phyloP scores from a whole-genome alignment of 495 filamentous ascomycete species.

The Hypoxylon fragiforme region DNA sequence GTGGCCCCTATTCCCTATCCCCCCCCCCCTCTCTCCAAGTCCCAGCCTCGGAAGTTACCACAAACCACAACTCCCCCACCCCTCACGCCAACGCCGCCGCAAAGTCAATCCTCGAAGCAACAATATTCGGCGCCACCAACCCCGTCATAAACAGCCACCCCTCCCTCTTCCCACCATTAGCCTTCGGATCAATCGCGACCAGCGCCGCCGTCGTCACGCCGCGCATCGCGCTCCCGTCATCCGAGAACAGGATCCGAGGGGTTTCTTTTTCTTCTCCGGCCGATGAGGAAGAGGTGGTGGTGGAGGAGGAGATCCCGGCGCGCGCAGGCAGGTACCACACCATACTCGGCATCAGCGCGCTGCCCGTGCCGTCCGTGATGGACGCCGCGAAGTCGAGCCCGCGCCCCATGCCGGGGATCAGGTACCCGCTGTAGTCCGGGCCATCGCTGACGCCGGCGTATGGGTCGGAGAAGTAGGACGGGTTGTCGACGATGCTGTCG shows the following conservation, averaged over 20 bases:
- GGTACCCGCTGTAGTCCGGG: conserved; percentile 62
- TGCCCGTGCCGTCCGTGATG: conserved; percentile 42
- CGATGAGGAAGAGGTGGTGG: no score
- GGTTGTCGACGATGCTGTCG: conserved; percentile 59
- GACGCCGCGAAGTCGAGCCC: conserved; percentile 41
- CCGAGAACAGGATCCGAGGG: conserved; percentile 63
- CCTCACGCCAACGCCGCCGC: conserved; percentile 15
- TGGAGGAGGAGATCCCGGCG: conserved; percentile 9
- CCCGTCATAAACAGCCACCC: conserved; percentile 65
- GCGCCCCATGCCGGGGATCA: conserved; percentile 54
- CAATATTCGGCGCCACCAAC: conserved; percentile 54
- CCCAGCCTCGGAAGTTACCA: no score
- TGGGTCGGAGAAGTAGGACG: conserved; percentile 55
- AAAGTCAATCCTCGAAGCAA: conserved; percentile 60
- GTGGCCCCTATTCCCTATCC: no score
- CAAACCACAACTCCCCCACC: no score
- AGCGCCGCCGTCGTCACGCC: conserved; percentile 57
- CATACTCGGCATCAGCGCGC: conserved; percentile 44
- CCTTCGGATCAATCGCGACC: conserved; percentile 53
- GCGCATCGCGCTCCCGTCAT: conserved; percentile 58
- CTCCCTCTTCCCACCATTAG: conserved; percentile 44
- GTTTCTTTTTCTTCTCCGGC: conserved; percentile 40
- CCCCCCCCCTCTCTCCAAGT: no score
- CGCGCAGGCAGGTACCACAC: conserved; percentile 50
- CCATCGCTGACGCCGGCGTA: conserved; percentile 58